phyloP scores from a whole-genome alignment of 2,329 filamentous ascomycete genomes.

The Monosporascus sp. region DNA sequence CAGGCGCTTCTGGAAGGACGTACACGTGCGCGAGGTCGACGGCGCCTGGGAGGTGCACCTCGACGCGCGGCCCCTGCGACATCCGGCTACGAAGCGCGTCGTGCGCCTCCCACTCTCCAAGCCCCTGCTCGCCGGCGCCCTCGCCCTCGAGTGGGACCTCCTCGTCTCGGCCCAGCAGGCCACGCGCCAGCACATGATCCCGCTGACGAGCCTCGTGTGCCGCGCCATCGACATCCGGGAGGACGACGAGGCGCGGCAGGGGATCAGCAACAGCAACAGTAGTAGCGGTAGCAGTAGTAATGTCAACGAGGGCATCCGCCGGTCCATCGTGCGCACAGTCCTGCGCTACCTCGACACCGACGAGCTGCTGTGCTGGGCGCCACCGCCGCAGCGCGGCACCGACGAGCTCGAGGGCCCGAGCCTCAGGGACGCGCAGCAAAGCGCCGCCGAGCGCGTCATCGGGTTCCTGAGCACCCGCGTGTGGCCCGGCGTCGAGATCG shows the following conservation, averaged over 20 bases:
- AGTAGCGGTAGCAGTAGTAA: conserved; percentile 3
- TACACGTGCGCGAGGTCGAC: conserved; percentile 61
- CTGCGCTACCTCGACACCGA: conserved; percentile 90
- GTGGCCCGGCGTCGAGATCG: conserved; percentile 78
- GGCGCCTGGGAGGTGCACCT: conserved; percentile 64
- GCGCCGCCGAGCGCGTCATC: conserved; percentile 65
- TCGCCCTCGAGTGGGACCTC: conserved; percentile 91
- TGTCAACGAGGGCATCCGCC: conserved; percentile 46
- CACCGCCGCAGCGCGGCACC: conserved; percentile 44
- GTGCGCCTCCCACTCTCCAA: conserved; percentile 71
- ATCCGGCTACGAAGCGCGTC: conserved; percentile 64
- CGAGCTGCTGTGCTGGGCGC: conserved; percentile 84
- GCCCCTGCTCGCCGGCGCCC: conserved; percentile 73
- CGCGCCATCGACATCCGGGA: conserved; percentile 75
- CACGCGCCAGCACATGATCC: conserved; percentile 80
- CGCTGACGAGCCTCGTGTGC: conserved; percentile 78
- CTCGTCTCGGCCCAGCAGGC: conserved; percentile 79
- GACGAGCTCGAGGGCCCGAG: conserved; percentile 47
- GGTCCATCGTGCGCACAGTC: conserved; percentile 60
- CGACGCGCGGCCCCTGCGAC: conserved; percentile 74
- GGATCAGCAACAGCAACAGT: conserved; percentile 22
- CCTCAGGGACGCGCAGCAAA: conserved; percentile 68
- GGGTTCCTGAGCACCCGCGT: conserved; percentile 64
- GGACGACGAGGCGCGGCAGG: conserved; percentile 50
- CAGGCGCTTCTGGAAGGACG: conserved; percentile 87